Percentiles rank a stretch among this genome's conserved stretches.
phyloP scores from a whole-genome alignment of 768 basidiomycete species.

The Mycena metata region DNA sequence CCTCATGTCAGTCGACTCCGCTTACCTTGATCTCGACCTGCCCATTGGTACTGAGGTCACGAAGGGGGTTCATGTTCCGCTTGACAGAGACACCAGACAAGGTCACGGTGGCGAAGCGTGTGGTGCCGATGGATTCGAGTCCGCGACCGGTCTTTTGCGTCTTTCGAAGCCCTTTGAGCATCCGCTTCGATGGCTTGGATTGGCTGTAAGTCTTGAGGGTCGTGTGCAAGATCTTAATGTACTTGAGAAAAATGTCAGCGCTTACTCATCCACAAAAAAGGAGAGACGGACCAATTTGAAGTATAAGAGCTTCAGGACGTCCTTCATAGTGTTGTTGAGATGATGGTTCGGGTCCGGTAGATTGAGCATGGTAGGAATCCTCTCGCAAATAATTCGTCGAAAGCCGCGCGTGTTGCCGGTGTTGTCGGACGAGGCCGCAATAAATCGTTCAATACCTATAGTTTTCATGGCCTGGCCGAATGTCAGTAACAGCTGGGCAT shows the following conservation, averaged over 20 bases:
- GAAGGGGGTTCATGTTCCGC: not conserved
- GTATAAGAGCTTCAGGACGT: not conserved
- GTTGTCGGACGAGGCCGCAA: not conserved
- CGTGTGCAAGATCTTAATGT: no score
- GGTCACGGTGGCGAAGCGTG: conserved; percentile 39
- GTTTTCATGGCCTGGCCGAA: not conserved
- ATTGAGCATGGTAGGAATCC: not conserved
- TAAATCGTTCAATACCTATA: not conserved
- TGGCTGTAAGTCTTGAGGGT: no score
- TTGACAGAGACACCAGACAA: conserved; percentile 31
- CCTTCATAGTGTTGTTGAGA: not conserved
- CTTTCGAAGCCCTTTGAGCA: not conserved
- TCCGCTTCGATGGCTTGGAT: not conserved
- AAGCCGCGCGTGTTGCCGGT: not conserved
- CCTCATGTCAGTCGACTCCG: no score
- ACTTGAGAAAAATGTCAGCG: no score
- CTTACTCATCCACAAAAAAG: no score
- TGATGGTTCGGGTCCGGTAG: not conserved
- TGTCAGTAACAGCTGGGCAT: no score
- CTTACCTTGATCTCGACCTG: not conserved
- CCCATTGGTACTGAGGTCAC: not conserved
- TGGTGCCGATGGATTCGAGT: conserved; percentile 46
- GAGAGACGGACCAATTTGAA: no score
- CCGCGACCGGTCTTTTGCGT: conserved; percentile 38
- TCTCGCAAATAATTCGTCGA: not conserved